Evolutionary conservation across 768 basidiomycete genomes (phyloP), one percentile per base, ranked within the genome.

Genomic region (Boletus rubescentipes): DNA sequence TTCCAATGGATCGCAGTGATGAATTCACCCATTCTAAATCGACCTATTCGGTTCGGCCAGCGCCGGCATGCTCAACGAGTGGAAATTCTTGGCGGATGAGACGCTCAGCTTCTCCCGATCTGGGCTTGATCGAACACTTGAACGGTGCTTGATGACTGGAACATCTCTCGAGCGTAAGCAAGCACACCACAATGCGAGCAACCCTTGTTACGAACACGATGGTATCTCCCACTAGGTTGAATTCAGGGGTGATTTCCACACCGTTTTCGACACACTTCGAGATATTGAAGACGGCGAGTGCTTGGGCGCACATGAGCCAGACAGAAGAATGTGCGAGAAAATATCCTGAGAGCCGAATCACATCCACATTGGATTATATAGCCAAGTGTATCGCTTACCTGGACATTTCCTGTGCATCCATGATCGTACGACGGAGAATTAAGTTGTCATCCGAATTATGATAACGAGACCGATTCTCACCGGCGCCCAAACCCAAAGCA

Each of bases 281-380:
- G 26, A 82, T 72, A 20, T 79, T 61, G 38, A 82, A 79, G 10
- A 69, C 72, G 1, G 79, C 75, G 20, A 82, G 74, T 10, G 74
- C 67, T 53, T 62, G 72, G 0, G 70, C 68, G 6, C 60, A 53
- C 48, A 51, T 49, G 5, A 64, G 44, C 65, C 65, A 73, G 37
- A 73, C 39, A 1, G 63, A 47, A 2, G 60, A 53, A 34, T 67
- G 61, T 4, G 59, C 66, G 9, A 74, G 60, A 34, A 66, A 61
- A 20, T 62, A 48, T 2, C 71, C 70, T 67, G 47, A 18, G 16
- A 20, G 3, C 30, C 12, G 11, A 21, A 26, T 34, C 23, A 46
- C 1, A 23, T 5, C 11, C 9, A 26, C 12, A 20, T 16, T 8
- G 18, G n/a, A 2, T 38, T 6, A 15, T 15, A 5, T 15, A 35